Evolutionary conservation across 169 alveolate species (phyloP).

Genomic region (Plasmodium reichenowi): DNA sequence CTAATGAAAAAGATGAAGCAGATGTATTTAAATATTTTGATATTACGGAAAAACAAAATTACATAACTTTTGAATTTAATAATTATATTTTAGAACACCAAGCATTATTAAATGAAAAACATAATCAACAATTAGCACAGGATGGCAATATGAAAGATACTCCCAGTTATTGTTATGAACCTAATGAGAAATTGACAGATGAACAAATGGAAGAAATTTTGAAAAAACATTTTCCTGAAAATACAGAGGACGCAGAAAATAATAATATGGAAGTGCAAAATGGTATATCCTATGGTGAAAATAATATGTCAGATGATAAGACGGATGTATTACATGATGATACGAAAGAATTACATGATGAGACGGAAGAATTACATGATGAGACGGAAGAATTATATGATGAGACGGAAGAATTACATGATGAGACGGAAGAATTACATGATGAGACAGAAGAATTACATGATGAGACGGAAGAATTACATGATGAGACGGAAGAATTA

Average conservation of each 20-base stretch:
- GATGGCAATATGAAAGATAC: neutral
- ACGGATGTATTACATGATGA: neutral
- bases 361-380: neutral
- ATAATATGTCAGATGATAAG: neutral
- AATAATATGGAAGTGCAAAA: neutral
- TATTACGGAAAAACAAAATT: constrained; percentile 37
- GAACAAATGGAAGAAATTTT: neutral
- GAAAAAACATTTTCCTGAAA: neutral
- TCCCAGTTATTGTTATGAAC: neutral
- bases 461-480: too few species aligned
- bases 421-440: neutral
- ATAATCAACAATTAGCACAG: neutral
- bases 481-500: too few species aligned
- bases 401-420: neutral
- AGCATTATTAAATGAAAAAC: neutral
- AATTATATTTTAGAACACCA: constrained; percentile 25
- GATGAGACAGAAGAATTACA: too few species aligned
- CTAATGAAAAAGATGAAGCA: neutral
- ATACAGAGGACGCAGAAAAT: neutral
- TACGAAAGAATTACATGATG: neutral
- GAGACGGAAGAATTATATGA: neutral
- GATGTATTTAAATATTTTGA: constrained; percentile 62
- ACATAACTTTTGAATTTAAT: constrained; percentile 38
- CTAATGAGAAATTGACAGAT: neutral
- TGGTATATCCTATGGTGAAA: neutral